phyloP scores from a whole-genome alignment of 495 filamentous ascomycete genomes.

The Delitschia confertaspora region DNA sequence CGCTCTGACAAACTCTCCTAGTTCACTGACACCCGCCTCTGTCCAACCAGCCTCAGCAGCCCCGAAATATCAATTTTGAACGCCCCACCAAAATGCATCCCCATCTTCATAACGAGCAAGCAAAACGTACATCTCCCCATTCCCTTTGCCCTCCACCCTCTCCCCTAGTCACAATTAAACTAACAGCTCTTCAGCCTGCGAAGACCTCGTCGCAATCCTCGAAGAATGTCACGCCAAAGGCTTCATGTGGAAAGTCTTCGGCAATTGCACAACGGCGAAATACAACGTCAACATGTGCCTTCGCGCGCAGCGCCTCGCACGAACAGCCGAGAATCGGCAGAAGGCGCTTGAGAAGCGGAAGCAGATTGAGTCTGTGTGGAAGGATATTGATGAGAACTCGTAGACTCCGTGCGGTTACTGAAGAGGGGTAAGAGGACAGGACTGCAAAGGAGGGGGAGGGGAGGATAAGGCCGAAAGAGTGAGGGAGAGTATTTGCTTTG shows the following conservation, averaged over 20 bases:
- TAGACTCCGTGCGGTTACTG: conserved; percentile 30
- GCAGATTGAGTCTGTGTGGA: conserved; percentile 65
- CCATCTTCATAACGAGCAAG: conserved; percentile 85
- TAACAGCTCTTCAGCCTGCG: conserved; percentile 61
- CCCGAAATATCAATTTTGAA: not conserved
- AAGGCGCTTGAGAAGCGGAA: conserved; percentile 57
- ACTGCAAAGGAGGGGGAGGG: too few relatives aligned
- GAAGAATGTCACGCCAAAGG: conserved; percentile 92
- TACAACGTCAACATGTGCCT: conserved; percentile 73
- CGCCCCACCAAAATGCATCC: conserved; percentile 79
- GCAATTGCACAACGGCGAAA: conserved; percentile 85
- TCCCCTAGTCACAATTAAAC: not conserved
- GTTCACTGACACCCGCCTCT: conserved; percentile 3
- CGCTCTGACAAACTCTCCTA: conserved; percentile 3
- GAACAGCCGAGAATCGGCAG: conserved; percentile 67
- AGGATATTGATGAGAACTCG: conserved; percentile 69
- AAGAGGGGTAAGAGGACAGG: not conserved
- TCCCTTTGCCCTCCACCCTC: conserved; percentile 2
- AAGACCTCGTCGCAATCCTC: conserved; percentile 82
- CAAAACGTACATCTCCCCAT: conserved; percentile 48
- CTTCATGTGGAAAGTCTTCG: conserved; percentile 78
- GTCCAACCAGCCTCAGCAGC: not conserved
- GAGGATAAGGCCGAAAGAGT: too few relatives aligned
- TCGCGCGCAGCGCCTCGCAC: conserved; percentile 63
- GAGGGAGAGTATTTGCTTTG: too few relatives aligned